Base-by-base conservation (phyloP, 2,329 filamentous ascomycete species). In the Claviceps citrina region DNA sequence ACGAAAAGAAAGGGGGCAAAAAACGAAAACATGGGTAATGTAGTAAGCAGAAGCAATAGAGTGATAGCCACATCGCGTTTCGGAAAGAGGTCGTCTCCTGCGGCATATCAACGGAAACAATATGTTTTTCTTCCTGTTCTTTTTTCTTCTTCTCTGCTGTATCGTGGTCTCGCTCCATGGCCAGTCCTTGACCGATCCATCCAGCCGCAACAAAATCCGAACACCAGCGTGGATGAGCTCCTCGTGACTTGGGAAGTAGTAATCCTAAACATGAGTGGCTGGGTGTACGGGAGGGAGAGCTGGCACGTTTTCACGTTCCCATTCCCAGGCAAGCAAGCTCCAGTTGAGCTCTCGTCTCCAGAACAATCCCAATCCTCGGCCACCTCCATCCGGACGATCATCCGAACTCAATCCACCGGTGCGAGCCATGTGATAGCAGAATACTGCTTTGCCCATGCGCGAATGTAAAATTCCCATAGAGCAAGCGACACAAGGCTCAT, bases 381-480 rank as follows among this genome's bases (percentile, higher is more conserved):
- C 70, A 50, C 70, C 67, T 52, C 66, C 64, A 48, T 67, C 59
- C 46, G 68, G 66, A 49, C 73, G 72, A 55, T 76, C 72, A 58
- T 93, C 85, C 18, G 85, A 80, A 51, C 80, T 81, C 63, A 95
- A 68, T 32, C 84, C 87, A 37, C 89, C 89, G 10, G 83, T 93
- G 46, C 75, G 64, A 35, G 73, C 71, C 81, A 93, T 91, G 41
- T 83, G 74, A 46, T 78, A 70, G 46, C 75, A 76, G 60, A 94
- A 93, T 30, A 93, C 71, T 38, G 87, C 82, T 39, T 81, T 78
- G 33, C 84, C 79, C 70, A 98, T 94, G 38, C 91, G 76, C 7
- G 89, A 95, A 56, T 96, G 87, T 18, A 96, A 69, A 50, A 96
- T 81, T 1, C 84, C 91, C 91, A 96, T 96, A 27, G 83, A 85